Evolutionary conservation across 2,329 filamentous ascomycete genomes (phyloP).

Genomic region (Alternaria triticina): DNA sequence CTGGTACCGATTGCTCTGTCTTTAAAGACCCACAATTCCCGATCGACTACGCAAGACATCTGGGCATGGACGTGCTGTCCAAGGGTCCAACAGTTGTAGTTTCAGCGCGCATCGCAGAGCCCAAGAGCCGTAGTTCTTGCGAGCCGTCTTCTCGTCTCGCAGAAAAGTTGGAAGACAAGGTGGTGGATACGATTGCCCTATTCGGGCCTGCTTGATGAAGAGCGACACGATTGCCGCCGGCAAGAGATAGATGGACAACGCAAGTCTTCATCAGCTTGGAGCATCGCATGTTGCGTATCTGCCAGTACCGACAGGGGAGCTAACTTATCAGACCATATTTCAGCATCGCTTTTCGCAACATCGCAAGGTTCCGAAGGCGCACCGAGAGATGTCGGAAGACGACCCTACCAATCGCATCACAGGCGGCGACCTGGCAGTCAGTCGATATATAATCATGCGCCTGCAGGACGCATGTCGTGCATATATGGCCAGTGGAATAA

Average conservation of each 20-base stretch:
- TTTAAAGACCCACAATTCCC: background rate
- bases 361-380: background rate
- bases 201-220: background rate
- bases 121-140: constrained; percentile 2
- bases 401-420: background rate
- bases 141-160: constrained; percentile 3
- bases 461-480: background rate
- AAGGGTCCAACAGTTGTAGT: background rate
- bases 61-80: background rate
- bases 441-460: background rate
- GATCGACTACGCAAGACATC: background rate
- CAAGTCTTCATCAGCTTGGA: background rate
- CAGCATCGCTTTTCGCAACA: background rate
- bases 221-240: background rate
- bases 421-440: background rate
- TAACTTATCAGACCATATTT: background rate
- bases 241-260: background rate
- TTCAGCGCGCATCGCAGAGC: background rate
- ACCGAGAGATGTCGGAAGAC: background rate
- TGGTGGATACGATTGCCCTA: background rate
- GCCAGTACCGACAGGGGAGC: background rate
- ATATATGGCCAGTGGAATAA: background rate
- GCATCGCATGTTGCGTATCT: background rate
- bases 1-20: background rate
- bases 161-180: background rate